Conservation (phyloP, 345 rosid genomes). For the Brassica incana region DNA sequence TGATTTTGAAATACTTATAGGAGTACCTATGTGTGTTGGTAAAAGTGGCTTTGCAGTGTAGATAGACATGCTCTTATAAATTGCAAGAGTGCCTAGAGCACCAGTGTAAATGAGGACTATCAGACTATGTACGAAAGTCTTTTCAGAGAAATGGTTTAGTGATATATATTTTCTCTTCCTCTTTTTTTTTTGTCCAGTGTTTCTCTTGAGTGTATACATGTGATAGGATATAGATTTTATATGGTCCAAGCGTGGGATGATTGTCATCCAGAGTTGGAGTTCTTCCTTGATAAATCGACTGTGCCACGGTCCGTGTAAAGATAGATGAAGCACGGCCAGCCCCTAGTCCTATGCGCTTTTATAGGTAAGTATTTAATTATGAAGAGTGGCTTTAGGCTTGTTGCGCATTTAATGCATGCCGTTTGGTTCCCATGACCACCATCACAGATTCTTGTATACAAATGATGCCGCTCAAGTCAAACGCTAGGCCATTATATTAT, state of each 20-base stretch:
- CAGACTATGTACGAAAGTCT: neutral
- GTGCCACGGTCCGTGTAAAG: too few relatives aligned
- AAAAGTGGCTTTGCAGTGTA: neutral
- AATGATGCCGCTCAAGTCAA: neutral
- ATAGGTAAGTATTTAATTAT: too few relatives aligned
- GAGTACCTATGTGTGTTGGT: neutral
- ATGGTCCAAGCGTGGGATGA: too few relatives aligned
- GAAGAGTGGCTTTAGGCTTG: neutral
- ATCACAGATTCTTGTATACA: neutral
- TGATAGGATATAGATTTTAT: too few relatives aligned
- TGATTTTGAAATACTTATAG: neutral
- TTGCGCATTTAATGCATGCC: neutral
- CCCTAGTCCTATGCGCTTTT: too few relatives aligned
- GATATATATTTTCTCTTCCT: neutral
- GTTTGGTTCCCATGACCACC: neutral
- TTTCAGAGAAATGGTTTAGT: neutral
- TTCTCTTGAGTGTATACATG: too few relatives aligned
- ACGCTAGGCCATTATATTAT: neutral
- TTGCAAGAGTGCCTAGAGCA: neutral
- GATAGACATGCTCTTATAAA: neutral
- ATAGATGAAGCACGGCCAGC: too few relatives aligned
- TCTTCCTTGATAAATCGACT: too few relatives aligned
- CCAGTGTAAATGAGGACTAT: neutral
- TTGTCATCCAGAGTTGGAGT: too few relatives aligned
- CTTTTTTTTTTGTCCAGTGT: too few relatives aligned